Percentiles rank a stretch among this genome's conserved stretches.
Conservation (phyloP, 1,284 basidiomycete species). For the Fomitopsis betulina region DNA sequence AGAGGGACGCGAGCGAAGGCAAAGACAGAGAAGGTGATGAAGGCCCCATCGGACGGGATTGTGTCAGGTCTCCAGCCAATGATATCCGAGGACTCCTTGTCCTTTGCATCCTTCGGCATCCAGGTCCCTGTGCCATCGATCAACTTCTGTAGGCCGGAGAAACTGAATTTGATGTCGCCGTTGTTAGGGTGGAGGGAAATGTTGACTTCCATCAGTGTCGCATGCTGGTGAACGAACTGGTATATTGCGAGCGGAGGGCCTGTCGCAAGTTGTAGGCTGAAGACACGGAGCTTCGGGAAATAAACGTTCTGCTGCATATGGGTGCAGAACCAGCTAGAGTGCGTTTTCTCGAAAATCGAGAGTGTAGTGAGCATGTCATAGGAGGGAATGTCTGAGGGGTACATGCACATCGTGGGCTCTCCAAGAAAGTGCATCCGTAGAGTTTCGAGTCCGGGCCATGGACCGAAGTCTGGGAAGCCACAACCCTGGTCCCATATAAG, state of each 20-base stretch:
- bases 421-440: conserved; percentile 1
- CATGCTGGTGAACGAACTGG: conserved; percentile 10
- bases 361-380: conserved; percentile 5
- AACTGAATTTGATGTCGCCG: background rate
- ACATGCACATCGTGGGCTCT: background rate
- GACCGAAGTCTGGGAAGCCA: background rate
- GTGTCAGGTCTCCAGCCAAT: background rate
- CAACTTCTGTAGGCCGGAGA: conserved; percentile 10
- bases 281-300: conserved; percentile 9
- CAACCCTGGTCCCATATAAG: background rate
- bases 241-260: background rate
- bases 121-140: conserved; percentile 13
- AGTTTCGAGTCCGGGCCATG: background rate
- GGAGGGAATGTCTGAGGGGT: background rate
- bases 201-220: conserved; percentile 10
- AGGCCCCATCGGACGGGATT: background rate
- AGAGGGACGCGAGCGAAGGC: conserved; percentile 12
- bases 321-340: background rate
- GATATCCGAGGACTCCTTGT: background rate
- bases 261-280: background rate
- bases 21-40: conserved; percentile 7
- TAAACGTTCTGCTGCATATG: background rate
- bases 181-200: background rate
- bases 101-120: background rate
- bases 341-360: background rate